Evolutionary conservation across 2,329 filamentous ascomycete species (phyloP).

Genomic region (Aulographum hederae): DNA sequence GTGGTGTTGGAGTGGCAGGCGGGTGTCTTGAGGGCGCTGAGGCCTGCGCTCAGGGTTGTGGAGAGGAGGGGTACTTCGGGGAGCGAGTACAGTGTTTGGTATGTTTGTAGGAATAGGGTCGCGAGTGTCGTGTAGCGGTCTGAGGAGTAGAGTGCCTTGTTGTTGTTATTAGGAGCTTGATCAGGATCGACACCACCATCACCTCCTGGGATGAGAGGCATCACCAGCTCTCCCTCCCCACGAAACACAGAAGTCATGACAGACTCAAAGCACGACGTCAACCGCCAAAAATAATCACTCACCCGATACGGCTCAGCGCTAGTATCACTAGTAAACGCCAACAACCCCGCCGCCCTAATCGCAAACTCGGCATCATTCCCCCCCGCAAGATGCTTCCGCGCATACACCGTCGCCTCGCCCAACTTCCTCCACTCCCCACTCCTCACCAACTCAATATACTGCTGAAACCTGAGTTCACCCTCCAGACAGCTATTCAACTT

Average conservation of each 20-base stretch:
- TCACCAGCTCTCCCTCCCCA: no score
- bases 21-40: conserved; percentile 90
- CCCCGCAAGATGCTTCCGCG: conserved; percentile 60
- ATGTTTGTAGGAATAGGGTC: conserved; percentile 63
- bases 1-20: conserved; percentile 61
- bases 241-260: no score
- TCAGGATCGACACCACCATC: no score
- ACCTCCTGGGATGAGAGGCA: no score
- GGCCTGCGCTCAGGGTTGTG: conserved; percentile 73
- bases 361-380: conserved; percentile 49
- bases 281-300: no score
- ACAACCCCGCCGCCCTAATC: conserved; percentile 59
- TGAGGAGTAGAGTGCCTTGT: conserved; percentile 57
- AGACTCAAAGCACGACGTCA: no score
- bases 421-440: conserved; percentile 39
- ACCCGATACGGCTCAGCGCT: conserved; percentile 42
- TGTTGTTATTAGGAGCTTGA: no score
- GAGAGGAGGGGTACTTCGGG: conserved; percentile 73
- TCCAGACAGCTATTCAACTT: conserved; percentile 57
- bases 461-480: conserved; percentile 82
- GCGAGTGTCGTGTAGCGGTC: conserved; percentile 62
- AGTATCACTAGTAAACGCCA: conserved; percentile 53
- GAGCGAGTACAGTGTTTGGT: conserved; percentile 70
- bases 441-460: conserved; percentile 82
- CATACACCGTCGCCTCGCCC: conserved; percentile 63